These are phyloP conservation scores for Sordariomycetes sp. DNA, from an alignment of 2,329 filamentous ascomycete species.

Conservation along the genomic window DNA sequence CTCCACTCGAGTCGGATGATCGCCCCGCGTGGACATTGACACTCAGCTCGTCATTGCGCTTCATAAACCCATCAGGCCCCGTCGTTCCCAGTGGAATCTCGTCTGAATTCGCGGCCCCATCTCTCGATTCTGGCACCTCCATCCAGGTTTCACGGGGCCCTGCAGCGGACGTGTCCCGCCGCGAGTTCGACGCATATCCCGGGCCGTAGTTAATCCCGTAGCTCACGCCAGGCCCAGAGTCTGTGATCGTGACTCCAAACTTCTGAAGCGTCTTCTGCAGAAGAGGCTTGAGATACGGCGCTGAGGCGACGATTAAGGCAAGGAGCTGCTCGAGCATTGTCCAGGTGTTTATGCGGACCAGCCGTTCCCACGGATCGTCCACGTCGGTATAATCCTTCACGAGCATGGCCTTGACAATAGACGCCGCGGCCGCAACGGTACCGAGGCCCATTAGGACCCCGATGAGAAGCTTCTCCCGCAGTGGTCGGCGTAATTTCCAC, in stretches of 20 bases:
- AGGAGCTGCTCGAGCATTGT: slow-evolving; percentile 1
- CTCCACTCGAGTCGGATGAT: neutral
- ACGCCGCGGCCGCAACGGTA: neutral
- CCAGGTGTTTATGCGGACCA: neutral
- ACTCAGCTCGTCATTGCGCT: neutral
- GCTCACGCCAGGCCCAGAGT: no score
- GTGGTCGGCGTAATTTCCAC: slow-evolving; percentile 2
- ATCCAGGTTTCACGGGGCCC: neutral
- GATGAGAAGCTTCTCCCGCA: neutral
- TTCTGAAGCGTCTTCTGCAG: neutral
- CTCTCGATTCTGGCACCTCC: neutral
- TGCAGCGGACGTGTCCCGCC: no score
- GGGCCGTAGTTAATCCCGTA: no score
- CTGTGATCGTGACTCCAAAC: neutral
- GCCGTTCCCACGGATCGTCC: neutral
- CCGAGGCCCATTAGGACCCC: slow-evolving; percentile 1
- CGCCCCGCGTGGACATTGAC: neutral
- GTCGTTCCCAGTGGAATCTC: neutral
- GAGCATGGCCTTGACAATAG: neutral
- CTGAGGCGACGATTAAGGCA: neutral
- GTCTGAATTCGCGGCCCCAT: neutral
- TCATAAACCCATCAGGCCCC: neutral
- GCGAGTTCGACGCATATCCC: no score
- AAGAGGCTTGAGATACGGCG: neutral
- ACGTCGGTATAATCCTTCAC: neutral